phyloP scores from a whole-genome alignment of 768 basidiomycete species.

The Mycena indigotica region DNA sequence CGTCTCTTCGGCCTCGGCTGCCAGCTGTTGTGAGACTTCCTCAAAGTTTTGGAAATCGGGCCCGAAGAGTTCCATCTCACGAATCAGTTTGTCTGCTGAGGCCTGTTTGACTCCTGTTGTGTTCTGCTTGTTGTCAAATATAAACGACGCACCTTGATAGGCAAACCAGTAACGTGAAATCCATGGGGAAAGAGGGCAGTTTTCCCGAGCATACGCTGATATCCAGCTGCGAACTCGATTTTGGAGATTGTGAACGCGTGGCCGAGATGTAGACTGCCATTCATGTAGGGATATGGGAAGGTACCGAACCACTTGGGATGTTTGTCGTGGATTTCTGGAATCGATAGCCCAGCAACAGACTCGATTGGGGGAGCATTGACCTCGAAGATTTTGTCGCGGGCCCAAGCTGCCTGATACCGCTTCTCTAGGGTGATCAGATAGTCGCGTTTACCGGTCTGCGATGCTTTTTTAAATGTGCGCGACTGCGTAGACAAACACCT shows the following conservation, averaged over 20 bases:
- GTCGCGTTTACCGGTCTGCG: conserved; percentile 96
- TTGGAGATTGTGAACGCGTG: conserved; percentile 99
- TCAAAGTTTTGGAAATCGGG: conserved; percentile 78
- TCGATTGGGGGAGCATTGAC: conserved; percentile 74
- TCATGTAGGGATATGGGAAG: conserved; percentile 98
- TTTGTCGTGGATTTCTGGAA: conserved; percentile 66
- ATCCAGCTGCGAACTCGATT: conserved; percentile 95
- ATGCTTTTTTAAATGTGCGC: conserved; percentile 9
- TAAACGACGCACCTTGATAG: conserved; percentile 93
- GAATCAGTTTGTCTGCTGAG: conserved; percentile 94
- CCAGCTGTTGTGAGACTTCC: conserved; percentile 45
- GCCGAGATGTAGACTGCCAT: conserved; percentile 93
- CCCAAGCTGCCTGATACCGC: conserved; percentile 85
- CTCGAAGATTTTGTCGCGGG: conserved; percentile 76
- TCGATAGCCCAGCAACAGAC: conserved; percentile 64
- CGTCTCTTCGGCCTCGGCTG: conserved; percentile 48
- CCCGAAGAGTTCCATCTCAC: conserved; percentile 97
- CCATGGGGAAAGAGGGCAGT: conserved; percentile 95
- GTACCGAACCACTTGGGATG: conserved; percentile 98
- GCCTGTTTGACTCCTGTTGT: conserved; percentile 52
- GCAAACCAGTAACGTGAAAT: conserved; percentile 98
- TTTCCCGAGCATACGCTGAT: conserved; percentile 93
- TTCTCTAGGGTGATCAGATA: conserved; percentile 79
- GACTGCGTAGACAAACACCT: too few species aligned
- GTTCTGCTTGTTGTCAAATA: too few species aligned